Percentiles rank a stretch among this genome's conserved stretches.
These are phyloP conservation scores for Claviceps paspali DNA, from an alignment of 2,329 filamentous ascomycete species.

Conservation along the genomic window DNA sequence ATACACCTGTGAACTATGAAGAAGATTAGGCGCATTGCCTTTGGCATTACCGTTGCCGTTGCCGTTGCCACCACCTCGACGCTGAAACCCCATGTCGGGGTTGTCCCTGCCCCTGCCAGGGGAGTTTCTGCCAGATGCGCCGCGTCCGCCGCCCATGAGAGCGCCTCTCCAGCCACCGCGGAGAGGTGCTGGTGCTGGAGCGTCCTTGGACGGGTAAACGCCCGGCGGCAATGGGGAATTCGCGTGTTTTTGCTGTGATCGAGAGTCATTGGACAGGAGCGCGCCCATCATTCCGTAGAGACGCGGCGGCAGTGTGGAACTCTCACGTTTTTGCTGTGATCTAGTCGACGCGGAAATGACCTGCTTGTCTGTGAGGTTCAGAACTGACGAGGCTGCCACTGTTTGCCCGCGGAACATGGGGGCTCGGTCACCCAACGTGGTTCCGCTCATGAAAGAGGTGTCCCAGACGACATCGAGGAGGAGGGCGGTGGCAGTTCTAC, in stretches of 20 bases:
- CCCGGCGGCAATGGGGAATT: constrained; percentile 36
- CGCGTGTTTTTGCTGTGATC: constrained; percentile 33
- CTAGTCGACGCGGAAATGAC: constrained; percentile 51
- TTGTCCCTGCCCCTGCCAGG: constrained; percentile 24
- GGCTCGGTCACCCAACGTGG: constrained; percentile 76
- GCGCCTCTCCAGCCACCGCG: constrained; percentile 43
- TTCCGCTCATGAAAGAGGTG: constrained; percentile 91
- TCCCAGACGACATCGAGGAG: constrained; percentile 91
- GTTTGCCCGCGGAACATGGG: constrained; percentile 90
- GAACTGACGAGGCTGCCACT: constrained; percentile 70
- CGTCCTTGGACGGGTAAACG: constrained; percentile 47
- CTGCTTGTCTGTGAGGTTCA: constrained; percentile 76
- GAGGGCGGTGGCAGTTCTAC: constrained; percentile 66
- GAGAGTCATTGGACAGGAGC: constrained; percentile 43
- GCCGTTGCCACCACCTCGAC: constrained; percentile 14
- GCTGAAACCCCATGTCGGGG: constrained; percentile 20
- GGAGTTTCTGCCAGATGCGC: constrained; percentile 19
- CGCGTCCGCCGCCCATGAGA: constrained; percentile 27
- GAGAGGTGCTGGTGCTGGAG: constrained; percentile 37
- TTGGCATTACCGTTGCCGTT: constrained; percentile 3
- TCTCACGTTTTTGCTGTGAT: constrained; percentile 33
- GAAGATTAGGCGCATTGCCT: constrained; percentile 22
- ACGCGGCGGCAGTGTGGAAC: constrained; percentile 33
- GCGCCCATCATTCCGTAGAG: constrained; percentile 43
- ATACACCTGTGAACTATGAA: constrained; percentile 39